Conservation (phyloP, 1,284 basidiomycete species). For the Ganoderma leucocontextum region DNA sequence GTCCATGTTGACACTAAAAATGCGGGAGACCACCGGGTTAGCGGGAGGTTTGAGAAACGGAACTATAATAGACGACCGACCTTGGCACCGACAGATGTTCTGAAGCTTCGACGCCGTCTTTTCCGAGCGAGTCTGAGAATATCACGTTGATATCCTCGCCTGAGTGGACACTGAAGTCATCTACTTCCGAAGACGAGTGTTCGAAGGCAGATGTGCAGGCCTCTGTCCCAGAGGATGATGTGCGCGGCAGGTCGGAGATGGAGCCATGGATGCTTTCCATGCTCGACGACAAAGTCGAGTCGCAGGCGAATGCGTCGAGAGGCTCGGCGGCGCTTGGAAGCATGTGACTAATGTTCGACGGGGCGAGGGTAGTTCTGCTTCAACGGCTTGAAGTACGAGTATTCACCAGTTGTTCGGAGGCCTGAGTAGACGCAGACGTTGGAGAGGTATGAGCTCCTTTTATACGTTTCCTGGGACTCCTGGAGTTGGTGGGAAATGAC, state of each 20-base stretch:
- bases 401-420: neutral
- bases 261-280: slow-evolving; percentile 18
- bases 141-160: slow-evolving; percentile 11
- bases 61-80: slow-evolving; percentile 1
- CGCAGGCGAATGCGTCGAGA: slow-evolving; percentile 8
- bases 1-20: neutral
- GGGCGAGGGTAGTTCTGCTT: neutral
- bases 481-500: neutral
- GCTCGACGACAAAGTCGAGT: slow-evolving; percentile 15
- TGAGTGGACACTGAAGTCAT: slow-evolving; percentile 14
- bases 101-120: neutral
- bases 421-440: neutral
- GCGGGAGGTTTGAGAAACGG: neutral
- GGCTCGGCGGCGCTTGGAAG: neutral
- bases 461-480: neutral
- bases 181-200: slow-evolving; percentile 5
- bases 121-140: slow-evolving; percentile 2
- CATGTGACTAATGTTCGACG: neutral
- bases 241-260: slow-evolving; percentile 11
- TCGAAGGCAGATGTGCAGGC: neutral
- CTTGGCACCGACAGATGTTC: slow-evolving; percentile 17
- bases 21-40: neutral
- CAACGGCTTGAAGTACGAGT: neutral
- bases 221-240: slow-evolving; percentile 7
- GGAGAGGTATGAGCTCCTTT: neutral